Base-by-base conservation (phyloP, 225 moss, liverwort and hornwort species). In the Physcomitrellopsis africana region DNA sequence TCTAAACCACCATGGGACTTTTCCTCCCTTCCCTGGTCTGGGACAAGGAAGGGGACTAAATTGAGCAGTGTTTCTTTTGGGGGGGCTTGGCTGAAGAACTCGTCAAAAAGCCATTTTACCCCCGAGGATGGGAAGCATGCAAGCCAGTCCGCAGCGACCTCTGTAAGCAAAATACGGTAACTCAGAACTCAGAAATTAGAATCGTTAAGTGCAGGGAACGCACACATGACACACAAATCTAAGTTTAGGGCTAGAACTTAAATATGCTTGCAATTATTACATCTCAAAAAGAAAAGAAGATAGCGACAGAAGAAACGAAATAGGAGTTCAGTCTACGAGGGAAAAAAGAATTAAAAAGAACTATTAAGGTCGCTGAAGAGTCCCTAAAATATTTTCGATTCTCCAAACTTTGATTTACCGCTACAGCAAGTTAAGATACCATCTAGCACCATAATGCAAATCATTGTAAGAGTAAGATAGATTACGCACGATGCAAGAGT, bases 141-240 rank as follows among this genome's bases (percentile, higher is more conserved):
- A n/a, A 96, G 87, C 96, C 96, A 96, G 82, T 92, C 91, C 26
- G 86, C 83, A 76, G 94, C 86, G 62, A 96, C 86, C 77, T 88
- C 96, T 96, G 78, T 81, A 86, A 60, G 32, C 70, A 80, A 58
- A 53, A 49, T 49, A 10, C 44, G 64, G 64, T 13, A 3, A 72
- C 62, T 29, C 23, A 72, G 56, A 70, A 23, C 47, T 42, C 60
- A 60, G 13, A 68, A 72, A 44, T 79, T 45, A 29, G 29, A 69
- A 32, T 18, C 63, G 51, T 19, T 53, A 18, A 51, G 26, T 51
- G 55, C 47, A 47, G 53, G 47, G 27, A 60, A 62, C 8, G 17
- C 44, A 53, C 10, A 70, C 52, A 1, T 58, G 37, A 61, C 11
- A 15, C 67, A 56, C 43, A 67, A 23, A 9, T 32, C 59, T 63